A percentile compares a stretch with the other conserved stretches of the same genome.
Evolutionary conservation across 78 protist species (phyloP).

Genomic region (Chrysochromulina parva): DNA sequence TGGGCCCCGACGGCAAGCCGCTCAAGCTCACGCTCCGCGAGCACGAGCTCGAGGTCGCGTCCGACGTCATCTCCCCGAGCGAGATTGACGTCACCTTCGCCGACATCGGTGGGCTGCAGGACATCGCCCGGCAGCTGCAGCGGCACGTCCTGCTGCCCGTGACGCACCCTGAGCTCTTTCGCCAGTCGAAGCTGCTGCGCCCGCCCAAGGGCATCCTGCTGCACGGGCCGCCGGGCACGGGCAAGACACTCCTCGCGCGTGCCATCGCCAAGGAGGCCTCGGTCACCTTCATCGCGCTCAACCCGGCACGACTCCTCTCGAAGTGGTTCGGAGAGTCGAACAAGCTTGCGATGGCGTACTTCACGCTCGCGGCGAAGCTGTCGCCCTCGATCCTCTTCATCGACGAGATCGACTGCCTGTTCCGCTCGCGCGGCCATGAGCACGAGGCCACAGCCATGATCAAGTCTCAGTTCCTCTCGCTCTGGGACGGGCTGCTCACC

Average conservation of each 20-base stretch:
- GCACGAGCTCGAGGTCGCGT: neutral
- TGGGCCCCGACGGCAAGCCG: neutral
- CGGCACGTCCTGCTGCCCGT: neutral
- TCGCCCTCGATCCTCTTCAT: constrained; percentile 68
- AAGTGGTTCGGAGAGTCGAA: constrained; percentile 77
- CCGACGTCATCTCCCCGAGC: neutral
- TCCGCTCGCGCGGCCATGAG: constrained; percentile 37
- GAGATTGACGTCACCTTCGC: neutral
- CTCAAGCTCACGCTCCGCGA: neutral
- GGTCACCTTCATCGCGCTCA: constrained; percentile 65
- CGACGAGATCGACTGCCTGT: constrained; percentile 68
- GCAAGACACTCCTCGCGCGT: constrained; percentile 67
- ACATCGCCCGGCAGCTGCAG: neutral
- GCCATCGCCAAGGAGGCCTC: constrained; percentile 54
- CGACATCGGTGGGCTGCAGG: neutral
- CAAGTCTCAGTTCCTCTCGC: constrained; percentile 51
- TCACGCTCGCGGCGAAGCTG: constrained; percentile 68
- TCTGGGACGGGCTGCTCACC: constrained; percentile 62
- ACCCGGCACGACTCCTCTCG: constrained; percentile 41
- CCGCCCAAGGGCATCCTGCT: constrained; percentile 57
- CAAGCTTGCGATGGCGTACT: constrained; percentile 67
- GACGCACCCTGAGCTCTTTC: neutral
- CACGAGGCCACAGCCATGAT: constrained; percentile 69
- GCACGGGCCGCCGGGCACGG: constrained; percentile 73
- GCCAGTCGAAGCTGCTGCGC: neutral